Base-by-base conservation (phyloP, 2,329 filamentous ascomycete species). In the Coleophoma cylindrospora region DNA sequence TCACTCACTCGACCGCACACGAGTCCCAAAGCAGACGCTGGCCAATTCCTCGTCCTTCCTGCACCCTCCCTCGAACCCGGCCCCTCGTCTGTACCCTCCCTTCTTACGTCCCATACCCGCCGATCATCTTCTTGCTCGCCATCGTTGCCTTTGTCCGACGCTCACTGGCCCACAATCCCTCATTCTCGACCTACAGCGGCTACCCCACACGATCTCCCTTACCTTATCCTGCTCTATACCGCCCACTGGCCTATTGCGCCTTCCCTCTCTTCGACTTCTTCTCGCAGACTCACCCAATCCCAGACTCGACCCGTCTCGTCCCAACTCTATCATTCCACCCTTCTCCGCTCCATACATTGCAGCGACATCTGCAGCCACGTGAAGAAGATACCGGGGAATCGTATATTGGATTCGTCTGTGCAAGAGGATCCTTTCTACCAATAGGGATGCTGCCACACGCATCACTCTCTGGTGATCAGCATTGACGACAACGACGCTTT, bases 401-500 rank as follows among this genome's bases (percentile, higher is more conserved):
- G 53, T 50, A 54, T 53, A 48, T 46, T 52, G 45, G 44, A 21
- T 50, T 43, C 52, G 40, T 49, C 49, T 54, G 52, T 50, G 49
- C 51, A 54, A 59, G 53, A 50, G 51, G 32, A 49, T 38, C 49
- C 38, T 50, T n/a, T 49, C 54, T 53, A 40, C 55, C 55, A 61
- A 56, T 59, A 61, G 61, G 61, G 51, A 62, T 63, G 61, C 57
- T 56, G 49, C 49, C 52, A 45, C 33, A 48, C 43, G 52, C 50
- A 49, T 51, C 49, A 54, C 48, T 54, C 55, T 50, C 58, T 55
- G 59, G 56, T 59, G 55, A 63, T 57, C 51, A 60, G 52, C 52
- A 55, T 48, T 54, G 49, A 55, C 58, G 51, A 57, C 41, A 55
- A 22, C 41, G 40, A 43, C 41, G 45, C 51, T 48, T 14, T 47